Base-by-base conservation (phyloP, 345 rosid species). In the Gossypium australe region DNA sequence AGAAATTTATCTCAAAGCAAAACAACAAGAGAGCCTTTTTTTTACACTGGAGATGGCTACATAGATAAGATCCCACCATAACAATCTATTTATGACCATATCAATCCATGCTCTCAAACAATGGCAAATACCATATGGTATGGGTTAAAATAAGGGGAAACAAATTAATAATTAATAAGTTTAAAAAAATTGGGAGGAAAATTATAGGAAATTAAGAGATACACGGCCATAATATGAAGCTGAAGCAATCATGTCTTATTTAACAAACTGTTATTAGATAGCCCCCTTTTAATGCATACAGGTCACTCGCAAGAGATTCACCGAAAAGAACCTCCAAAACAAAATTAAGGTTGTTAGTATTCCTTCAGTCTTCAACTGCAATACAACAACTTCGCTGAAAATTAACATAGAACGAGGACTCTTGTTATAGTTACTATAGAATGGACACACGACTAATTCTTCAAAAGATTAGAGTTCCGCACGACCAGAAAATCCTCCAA, bases 401-500 rank as follows among this genome's bases (percentile, higher is more conserved):
- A 71, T 55, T 57, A 75, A 75, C 64, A 74, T 70, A 78, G 38
- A 29, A 61, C 16, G 49, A 70, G 47, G 43, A 52, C 27, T 44
- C 22, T 51, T 44, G 71, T 45, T 68, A 66, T 48, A 61, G 76
- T 66, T 22, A 29, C 58, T 69, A 78, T 69, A 61, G 43, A 56
- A 45, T 71, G 63, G 67, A 65, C 59, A 65, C 59, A 78, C 60
- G 80, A 72, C 67, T 83, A 55, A 76, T 72, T 81, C 78, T 78
- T 76, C 80, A 76, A 76, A 77, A 80, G 63, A 71, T 80, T 49
- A 69, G 76, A 75, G 66, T 75, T 74, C 80, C 76, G 73, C 25
- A 45, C 80, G 78, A 70, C 77, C 82, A 82, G 72, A 79, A 71
- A 68, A 55, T 71, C 75, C 79, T 79, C 47, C 80, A 79, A 76